Evolutionary conservation across 169 alveolate species (phyloP), one percentile per base, ranked within the genome.

Genomic region (Plasmodium relictum): DNA sequence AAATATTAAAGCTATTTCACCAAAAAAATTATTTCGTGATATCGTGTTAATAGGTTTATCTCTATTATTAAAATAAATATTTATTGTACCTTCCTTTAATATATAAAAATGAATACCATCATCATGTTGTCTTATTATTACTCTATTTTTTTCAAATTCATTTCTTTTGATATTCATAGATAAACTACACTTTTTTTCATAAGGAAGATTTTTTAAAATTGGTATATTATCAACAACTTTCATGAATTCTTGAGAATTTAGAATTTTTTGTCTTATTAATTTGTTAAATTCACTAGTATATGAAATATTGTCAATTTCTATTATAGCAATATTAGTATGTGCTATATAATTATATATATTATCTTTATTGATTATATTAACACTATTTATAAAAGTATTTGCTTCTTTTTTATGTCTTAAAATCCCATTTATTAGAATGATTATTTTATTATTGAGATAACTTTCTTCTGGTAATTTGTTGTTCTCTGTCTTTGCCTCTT

Each of bases 111-210:
- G 16, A 2, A 22, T 9, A 16, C 88, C 73, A 50, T 86, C 92
- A 70, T 86, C 92, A 71, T 86, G 92, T n/a, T 86, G 73, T 71
- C 92, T 69, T 86, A 86, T 86, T 18, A 86, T 72, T 41, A 70
- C 39, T 86, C 62, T 70, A 18, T 86, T 70, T 44, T 71, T 86
- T 59, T 86, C 41, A 71, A 31, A 86, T 41, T 41, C 24, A 59
- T 76, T 70, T 71, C 71, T 71, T 66, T 69, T 68, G 59, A 86
- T 39, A 52, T 61, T 71, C 65, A 86, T 39, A 50, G 86, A 86
- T 59, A 86, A n/a, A 54, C 74, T 26, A 39, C 41, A 70, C 61
- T 86, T 86, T 59, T 52, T 39, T n/a, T 50, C 71, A 0, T 70
- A 41, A 6, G 87, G 70, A 31, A 86, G 70, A 62, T 80, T 71